These are phyloP conservation scores for Xylariaceae sp. DNA, from an alignment of 2,329 filamentous ascomycete genomes.

Conservation along the genomic window DNA sequence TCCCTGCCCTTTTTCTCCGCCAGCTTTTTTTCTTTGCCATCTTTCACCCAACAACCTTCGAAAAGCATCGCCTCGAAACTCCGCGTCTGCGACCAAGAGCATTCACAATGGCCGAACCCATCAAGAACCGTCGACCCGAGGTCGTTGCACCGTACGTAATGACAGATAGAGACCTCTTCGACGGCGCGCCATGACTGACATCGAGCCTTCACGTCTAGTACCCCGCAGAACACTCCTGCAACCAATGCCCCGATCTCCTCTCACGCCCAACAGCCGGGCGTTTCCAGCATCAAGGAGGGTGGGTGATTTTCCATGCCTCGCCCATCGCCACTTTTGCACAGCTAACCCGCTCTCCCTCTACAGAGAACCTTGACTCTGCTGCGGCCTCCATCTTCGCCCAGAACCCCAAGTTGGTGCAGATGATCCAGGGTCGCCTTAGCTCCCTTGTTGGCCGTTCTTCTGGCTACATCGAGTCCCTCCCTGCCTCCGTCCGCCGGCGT, in stretches of 20 bases:
- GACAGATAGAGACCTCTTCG: slow-evolving; percentile 19
- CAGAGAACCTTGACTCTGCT: slow-evolving; percentile 86
- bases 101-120: slow-evolving; percentile 56
- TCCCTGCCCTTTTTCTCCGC: slow-evolving; percentile 26
- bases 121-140: slow-evolving; percentile 58
- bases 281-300: slow-evolving; percentile 98
- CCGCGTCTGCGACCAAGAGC: slow-evolving; percentile 23
- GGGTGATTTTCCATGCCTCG: slow-evolving; percentile 32
- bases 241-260: slow-evolving; percentile 96
- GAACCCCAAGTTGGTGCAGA: slow-evolving; percentile 88
- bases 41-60: slow-evolving; percentile 19
- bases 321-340: slow-evolving; percentile 2
- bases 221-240: slow-evolving; percentile 95
- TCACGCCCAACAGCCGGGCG: slow-evolving; percentile 89
- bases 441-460: slow-evolving; percentile 91
- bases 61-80: slow-evolving; percentile 21
- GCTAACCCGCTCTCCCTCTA: slow-evolving; percentile 22
- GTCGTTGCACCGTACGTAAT: slow-evolving; percentile 53
- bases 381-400: slow-evolving; percentile 92
- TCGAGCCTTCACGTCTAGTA: slow-evolving; percentile 55
- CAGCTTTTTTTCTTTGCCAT: slow-evolving; percentile 24
- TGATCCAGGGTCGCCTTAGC: slow-evolving; percentile 96
- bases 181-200: slow-evolving; percentile 19
- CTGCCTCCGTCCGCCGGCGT: slow-evolving; percentile 80
- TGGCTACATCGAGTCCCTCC: slow-evolving; percentile 95